Evolutionary conservation across 305 asterid species (phyloP).

Genomic region (Solanum hybrid): DNA sequence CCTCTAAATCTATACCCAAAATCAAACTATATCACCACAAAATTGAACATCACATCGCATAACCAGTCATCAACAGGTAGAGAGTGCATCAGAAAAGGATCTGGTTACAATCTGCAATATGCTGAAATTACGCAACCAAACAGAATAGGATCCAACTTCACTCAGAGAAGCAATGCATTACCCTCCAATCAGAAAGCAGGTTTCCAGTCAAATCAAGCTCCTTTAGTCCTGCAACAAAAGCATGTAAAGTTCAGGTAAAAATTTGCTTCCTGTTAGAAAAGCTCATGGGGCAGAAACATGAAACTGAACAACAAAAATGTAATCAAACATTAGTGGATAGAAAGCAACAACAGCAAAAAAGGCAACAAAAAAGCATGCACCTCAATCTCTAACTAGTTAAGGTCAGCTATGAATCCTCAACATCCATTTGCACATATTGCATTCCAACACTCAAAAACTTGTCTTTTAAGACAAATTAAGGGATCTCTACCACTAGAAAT

Average conservation of each 20-base stretch:
- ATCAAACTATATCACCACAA: slow-evolving; percentile 2
- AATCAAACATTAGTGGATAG: not conserved
- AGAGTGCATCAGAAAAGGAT: not conserved
- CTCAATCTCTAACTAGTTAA: not conserved
- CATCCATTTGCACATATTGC: not conserved
- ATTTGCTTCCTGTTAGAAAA: not conserved
- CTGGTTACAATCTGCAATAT: not conserved
- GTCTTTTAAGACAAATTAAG: not conserved
- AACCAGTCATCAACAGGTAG: not conserved
- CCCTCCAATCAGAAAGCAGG: slow-evolving; percentile 72
- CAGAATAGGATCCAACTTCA: not conserved
- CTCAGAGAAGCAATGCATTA: slow-evolving; percentile 18
- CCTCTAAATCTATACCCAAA: not conserved
- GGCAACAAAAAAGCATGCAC: not conserved
- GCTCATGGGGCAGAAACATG: not conserved
- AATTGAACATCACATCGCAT: not conserved
- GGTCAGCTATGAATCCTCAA: not conserved
- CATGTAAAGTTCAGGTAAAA: slow-evolving; percentile 11
- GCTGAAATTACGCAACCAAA: not conserved
- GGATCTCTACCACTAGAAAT: not conserved
- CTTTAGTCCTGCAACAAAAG: slow-evolving; percentile 57
- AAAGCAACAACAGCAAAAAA: not conserved
- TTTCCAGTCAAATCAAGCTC: slow-evolving; percentile 95
- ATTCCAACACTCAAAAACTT: not conserved
- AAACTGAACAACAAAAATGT: not conserved